A percentile compares a stretch with the other conserved stretches of the same genome.
phyloP scores from a whole-genome alignment of 768 basidiomycete species.

The Tephrocybe rancida region DNA sequence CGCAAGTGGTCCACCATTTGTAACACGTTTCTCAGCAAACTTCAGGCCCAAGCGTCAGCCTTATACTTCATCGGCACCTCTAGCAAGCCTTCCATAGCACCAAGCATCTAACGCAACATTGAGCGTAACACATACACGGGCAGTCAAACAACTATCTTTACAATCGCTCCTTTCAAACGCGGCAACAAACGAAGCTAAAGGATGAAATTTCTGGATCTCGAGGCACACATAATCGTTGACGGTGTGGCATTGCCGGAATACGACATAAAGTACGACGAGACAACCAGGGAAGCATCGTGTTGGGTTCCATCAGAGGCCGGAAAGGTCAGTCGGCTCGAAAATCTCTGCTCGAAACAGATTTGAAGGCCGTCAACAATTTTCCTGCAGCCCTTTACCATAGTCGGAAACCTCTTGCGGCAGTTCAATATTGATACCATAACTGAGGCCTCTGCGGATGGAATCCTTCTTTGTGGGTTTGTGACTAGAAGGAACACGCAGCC shows the following conservation, averaged over 20 bases:
- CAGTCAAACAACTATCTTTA: not conserved
- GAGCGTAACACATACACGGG: too few species aligned
- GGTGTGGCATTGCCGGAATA: slow-evolving; percentile 14
- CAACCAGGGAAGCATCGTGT: slow-evolving; percentile 15
- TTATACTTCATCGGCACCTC: too few species aligned
- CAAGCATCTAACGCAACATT: too few species aligned
- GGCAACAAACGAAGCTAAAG: not conserved
- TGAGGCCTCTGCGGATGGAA: slow-evolving; percentile 12
- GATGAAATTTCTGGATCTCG: slow-evolving; percentile 8
- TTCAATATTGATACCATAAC: not conserved
- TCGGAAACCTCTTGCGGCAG: not conserved
- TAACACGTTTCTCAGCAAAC: too few species aligned
- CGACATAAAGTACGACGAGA: slow-evolving; percentile 8
- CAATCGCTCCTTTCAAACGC: too few species aligned
- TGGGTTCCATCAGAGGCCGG: slow-evolving; percentile 26
- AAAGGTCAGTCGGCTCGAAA: slow-evolving; percentile 15
- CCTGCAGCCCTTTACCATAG: not conserved
- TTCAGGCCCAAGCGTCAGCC: too few species aligned
- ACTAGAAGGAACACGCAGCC: not conserved
- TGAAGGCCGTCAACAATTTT: not conserved
- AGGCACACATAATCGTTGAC: slow-evolving; percentile 17
- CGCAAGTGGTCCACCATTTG: too few species aligned
- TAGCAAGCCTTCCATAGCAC: too few species aligned
- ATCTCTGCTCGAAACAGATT: too few species aligned
- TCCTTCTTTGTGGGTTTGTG: not conserved